A percentile compares a stretch with the other conserved stretches of the same genome.
These are phyloP conservation scores for Fusarium pseudocircinatum DNA, from an alignment of 2,329 filamentous ascomycete species.

Conservation along the genomic window DNA sequence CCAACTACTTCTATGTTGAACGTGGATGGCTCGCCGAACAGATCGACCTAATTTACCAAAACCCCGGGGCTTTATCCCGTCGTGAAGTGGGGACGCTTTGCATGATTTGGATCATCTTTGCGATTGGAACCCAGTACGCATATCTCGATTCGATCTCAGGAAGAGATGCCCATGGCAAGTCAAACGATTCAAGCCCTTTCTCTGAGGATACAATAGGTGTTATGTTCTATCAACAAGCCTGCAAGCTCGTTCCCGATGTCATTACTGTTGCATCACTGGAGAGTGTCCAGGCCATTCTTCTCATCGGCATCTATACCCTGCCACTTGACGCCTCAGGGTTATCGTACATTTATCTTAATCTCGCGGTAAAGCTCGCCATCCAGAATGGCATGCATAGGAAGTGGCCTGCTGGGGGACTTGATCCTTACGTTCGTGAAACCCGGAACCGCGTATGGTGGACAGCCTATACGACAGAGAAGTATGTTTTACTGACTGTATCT, in stretches of 20 bases:
- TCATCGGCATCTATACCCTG: conserved; percentile 65
- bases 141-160: conserved; percentile 53
- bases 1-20: conserved; percentile 61
- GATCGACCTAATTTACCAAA: conserved; percentile 54
- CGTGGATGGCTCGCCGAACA: conserved; percentile 53
- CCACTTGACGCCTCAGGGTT: conserved; percentile 66
- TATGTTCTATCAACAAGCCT: conserved; percentile 66
- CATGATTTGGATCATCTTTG: conserved; percentile 58
- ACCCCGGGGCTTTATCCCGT: conserved; percentile 49
- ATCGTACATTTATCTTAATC: conserved; percentile 65
- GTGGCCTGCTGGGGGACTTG: conserved; percentile 58
- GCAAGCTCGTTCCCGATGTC: conserved; percentile 64
- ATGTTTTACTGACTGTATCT: conserved; percentile 17
- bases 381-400: conserved; percentile 69
- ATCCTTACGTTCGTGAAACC: conserved; percentile 59
- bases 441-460: conserved; percentile 68
- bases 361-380: conserved; percentile 66
- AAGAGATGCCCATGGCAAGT: conserved; percentile 32
- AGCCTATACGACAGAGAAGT: conserved; percentile 66
- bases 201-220: conserved; percentile 64
- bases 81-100: conserved; percentile 55
- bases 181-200: conserved; percentile 40
- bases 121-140: conserved; percentile 62
- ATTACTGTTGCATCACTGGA: conserved; percentile 65
- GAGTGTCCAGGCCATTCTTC: conserved; percentile 66